Percentiles rank a stretch among this genome's conserved stretches.
These are phyloP conservation scores for Trichosanthes cucumerina DNA, from an alignment of 306 rosid species.

Conservation along the genomic window DNA sequence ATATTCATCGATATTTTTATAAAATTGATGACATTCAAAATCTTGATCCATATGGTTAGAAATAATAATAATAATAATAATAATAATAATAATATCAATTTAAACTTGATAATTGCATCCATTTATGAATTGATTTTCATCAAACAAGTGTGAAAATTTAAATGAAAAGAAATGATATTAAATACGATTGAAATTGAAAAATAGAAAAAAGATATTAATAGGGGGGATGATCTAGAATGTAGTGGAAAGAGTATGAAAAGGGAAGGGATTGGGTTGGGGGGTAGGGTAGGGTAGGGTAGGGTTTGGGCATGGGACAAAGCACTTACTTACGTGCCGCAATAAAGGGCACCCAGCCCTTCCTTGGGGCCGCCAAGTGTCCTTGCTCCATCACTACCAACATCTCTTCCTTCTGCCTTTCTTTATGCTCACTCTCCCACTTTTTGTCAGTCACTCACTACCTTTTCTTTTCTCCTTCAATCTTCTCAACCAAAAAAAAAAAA, in stretches of 20 bases:
- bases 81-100: no score
- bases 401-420: background rate
- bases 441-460: background rate
- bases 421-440: background rate
- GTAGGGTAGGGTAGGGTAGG: background rate
- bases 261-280: background rate
- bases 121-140: no score
- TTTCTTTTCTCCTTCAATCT: no score
- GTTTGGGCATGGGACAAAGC: background rate
- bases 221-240: background rate
- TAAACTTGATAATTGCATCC: no score
- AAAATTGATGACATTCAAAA: no score
- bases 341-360: background rate
- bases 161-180: no score
- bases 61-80: no score
- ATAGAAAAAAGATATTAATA: no score
- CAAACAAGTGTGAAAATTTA: no score
- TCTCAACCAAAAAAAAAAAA: no score
- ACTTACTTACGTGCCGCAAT: background rate
- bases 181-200: background rate
- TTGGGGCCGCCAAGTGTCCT: constrained; percentile 2
- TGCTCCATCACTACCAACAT: constrained; percentile 6
- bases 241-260: background rate
- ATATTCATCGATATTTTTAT: no score
- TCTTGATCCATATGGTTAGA: no score